These are phyloP conservation scores for Sclerotiophoma versabilis DNA, from an alignment of 2,329 filamentous ascomycete genomes.

Conservation along the genomic window DNA sequence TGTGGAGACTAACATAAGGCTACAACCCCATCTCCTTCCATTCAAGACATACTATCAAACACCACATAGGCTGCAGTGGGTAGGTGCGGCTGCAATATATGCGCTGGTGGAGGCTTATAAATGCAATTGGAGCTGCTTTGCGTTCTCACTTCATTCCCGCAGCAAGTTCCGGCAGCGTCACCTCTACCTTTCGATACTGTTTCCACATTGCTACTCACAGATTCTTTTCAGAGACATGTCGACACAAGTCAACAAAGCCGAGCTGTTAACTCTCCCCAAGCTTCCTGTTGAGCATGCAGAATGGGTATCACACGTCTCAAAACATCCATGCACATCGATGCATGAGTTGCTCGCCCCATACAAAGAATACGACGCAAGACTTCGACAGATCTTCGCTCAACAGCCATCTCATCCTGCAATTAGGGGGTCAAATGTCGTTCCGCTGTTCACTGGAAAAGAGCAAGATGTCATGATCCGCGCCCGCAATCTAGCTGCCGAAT, in stretches of 20 bases:
- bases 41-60: not conserved
- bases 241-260: not conserved
- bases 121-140: not conserved
- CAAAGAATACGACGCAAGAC: slow-evolving; percentile 69
- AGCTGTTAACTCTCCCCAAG: slow-evolving; percentile 41
- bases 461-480: slow-evolving; percentile 67
- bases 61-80: slow-evolving; percentile 3
- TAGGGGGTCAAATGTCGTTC: slow-evolving; percentile 68
- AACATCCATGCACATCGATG: slow-evolving; percentile 62
- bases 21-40: not conserved
- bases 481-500: slow-evolving; percentile 65
- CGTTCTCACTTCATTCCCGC: not conserved
- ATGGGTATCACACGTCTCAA: slow-evolving; percentile 62
- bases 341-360: slow-evolving; percentile 69
- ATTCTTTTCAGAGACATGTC: slow-evolving; percentile 20
- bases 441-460: slow-evolving; percentile 66
- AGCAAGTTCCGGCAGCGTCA: not conserved
- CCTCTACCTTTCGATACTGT: not conserved
- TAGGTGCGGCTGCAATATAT: not conserved
- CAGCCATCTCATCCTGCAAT: slow-evolving; percentile 67
- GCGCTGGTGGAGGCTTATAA: slow-evolving; percentile 1
- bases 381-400: slow-evolving; percentile 74
- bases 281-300: slow-evolving; percentile 51
- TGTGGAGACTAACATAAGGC: slow-evolving; percentile 8
- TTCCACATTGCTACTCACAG: not conserved